Conservation (phyloP, 2,329 filamentous ascomycete species). For the Fusarium denticulatum region DNA sequence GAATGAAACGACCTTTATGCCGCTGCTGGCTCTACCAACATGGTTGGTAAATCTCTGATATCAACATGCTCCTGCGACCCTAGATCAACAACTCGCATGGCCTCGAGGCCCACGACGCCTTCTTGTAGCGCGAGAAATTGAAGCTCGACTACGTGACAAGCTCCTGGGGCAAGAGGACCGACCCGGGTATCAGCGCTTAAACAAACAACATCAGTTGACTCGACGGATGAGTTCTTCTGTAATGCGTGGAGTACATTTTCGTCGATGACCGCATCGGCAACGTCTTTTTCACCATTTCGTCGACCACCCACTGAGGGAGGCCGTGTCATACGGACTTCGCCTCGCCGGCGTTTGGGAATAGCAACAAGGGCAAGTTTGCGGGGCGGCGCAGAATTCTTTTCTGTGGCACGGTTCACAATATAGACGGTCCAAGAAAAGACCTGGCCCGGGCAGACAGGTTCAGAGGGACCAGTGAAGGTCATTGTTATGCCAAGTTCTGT, state of each 20-base stretch:
- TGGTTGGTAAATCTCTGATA: constrained; percentile 76
- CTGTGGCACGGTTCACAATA: constrained; percentile 75
- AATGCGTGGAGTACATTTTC: constrained; percentile 77
- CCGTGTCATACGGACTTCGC: constrained; percentile 62
- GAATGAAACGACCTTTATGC: constrained; percentile 33
- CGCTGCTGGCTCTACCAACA: constrained; percentile 61
- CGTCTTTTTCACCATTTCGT: constrained; percentile 50
- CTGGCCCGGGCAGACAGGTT: constrained; percentile 68
- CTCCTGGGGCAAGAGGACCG: constrained; percentile 75
- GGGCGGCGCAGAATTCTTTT: constrained; percentile 53
- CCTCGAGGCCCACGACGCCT: constrained; percentile 77
- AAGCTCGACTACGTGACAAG: constrained; percentile 78
- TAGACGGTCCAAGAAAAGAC: constrained; percentile 79
- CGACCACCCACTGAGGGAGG: constrained; percentile 61
- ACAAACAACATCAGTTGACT: constrained; percentile 75
- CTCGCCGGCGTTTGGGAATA: constrained; percentile 71
- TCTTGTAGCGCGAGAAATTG: constrained; percentile 74
- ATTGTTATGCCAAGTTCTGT: constrained; percentile 77
- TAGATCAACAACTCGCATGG: constrained; percentile 77
- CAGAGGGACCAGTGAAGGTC: constrained; percentile 72
- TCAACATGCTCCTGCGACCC: constrained; percentile 80
- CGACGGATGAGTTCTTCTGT: constrained; percentile 72
- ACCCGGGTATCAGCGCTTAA: constrained; percentile 79
- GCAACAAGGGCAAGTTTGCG: constrained; percentile 77
- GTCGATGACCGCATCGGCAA: constrained; percentile 75